phyloP scores from a whole-genome alignment of 306 rosid species.

The Prunus fruticosa region DNA sequence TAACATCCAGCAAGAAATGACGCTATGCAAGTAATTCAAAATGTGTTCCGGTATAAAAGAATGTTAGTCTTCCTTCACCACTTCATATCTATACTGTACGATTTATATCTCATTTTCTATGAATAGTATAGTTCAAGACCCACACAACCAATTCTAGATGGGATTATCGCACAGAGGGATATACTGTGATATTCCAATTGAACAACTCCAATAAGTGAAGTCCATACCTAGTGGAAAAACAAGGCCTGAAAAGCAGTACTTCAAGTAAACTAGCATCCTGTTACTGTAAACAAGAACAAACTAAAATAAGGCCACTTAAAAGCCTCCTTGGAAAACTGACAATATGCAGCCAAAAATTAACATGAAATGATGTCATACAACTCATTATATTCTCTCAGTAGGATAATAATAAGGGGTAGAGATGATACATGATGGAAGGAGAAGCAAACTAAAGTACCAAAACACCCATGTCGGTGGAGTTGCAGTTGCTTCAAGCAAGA shows the following conservation, averaged over 20 bases:
- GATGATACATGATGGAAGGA: not conserved
- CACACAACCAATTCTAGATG: not conserved
- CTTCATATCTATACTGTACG: not conserved
- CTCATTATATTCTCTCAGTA: not conserved
- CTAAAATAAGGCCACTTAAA: constrained; percentile 18
- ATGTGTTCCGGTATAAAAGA: not conserved
- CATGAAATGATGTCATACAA: not conserved
- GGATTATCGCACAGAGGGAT: not conserved
- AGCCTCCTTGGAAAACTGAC: constrained; percentile 18
- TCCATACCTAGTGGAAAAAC: constrained; percentile 91
- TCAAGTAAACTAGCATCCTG: constrained; percentile 87
- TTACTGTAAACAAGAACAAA: constrained; percentile 50
- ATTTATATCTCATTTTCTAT: constrained; percentile 3
- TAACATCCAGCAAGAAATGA: not conserved
- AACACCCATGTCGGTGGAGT: too few species aligned
- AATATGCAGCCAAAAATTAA: constrained; percentile 10
- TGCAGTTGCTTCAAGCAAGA: not conserved
- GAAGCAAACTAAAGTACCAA: not conserved
- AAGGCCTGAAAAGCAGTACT: constrained; percentile 93
- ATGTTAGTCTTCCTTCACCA: constrained; percentile 1
- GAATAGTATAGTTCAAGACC: not conserved
- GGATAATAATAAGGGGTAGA: not conserved
- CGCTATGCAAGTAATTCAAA: not conserved
- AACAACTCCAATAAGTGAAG: constrained; percentile 6
- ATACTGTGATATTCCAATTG: not conserved